A percentile compares a stretch with the other conserved stretches of the same genome.
These are phyloP conservation scores for Pelagomonas calceolata DNA, from an alignment of 108 stramenopile species.

Conservation along the genomic window DNA sequence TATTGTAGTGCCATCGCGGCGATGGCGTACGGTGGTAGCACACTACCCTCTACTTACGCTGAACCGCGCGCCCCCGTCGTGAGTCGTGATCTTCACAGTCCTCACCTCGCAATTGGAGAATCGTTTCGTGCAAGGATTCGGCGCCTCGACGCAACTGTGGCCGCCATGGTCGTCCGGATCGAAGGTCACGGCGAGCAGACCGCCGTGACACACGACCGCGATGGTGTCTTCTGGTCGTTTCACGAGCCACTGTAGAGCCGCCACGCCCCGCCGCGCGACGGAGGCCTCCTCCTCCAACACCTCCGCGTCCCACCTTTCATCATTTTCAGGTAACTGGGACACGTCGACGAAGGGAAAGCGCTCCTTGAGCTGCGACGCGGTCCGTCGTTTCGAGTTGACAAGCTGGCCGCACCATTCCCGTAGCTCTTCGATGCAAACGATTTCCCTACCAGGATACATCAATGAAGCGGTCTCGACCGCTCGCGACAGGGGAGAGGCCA, in stretches of 20 bases:
- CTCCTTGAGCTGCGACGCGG: background rate
- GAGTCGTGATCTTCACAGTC: too few relatives aligned
- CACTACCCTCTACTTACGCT: too few relatives aligned
- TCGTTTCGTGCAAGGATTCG: too few relatives aligned
- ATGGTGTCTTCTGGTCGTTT: background rate
- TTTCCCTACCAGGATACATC: background rate
- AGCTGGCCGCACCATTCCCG: conserved; percentile 5
- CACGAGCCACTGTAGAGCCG: background rate
- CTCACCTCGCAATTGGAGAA: too few relatives aligned
- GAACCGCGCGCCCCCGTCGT: too few relatives aligned
- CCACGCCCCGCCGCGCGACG: background rate
- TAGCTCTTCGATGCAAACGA: conserved; percentile 1
- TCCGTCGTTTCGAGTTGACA: conserved; percentile 1
- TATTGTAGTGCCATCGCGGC: too few relatives aligned
- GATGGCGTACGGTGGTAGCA: too few relatives aligned
- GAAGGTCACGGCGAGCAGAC: background rate
- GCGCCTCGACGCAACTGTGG: too few relatives aligned
- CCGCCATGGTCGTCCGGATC: too few relatives aligned
- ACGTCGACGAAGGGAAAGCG: background rate
- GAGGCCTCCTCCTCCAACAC: conserved; percentile 1
- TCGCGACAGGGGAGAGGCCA: background rate
- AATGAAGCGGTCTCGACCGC: background rate
- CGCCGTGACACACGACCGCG: conserved; percentile 8
- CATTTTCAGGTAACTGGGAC: background rate
- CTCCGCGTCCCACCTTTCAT: background rate